phyloP scores from a whole-genome alignment of 2,329 filamentous ascomycete genomes.

The Fusarium sambucinum region DNA sequence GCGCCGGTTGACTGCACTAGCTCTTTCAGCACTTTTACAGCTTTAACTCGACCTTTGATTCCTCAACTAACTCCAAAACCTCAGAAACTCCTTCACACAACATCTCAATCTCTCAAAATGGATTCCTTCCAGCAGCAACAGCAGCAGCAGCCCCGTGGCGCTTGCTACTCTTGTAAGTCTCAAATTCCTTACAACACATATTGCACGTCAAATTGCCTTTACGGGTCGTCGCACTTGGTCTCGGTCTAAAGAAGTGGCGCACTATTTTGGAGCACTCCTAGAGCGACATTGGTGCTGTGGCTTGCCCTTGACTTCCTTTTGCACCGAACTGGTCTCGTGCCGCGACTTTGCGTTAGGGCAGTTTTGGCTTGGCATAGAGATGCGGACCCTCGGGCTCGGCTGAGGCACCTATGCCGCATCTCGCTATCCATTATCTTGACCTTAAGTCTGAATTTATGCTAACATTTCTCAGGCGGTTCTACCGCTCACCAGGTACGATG shows the following conservation, averaged over 20 bases:
- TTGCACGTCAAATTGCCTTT: slow-evolving; percentile 1
- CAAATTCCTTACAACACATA: neutral
- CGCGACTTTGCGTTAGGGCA: neutral
- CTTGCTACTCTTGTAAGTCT: slow-evolving; percentile 66
- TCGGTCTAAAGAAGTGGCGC: neutral
- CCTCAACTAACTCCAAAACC: slow-evolving; percentile 30
- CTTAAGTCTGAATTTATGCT: slow-evolving; percentile 23
- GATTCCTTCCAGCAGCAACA: slow-evolving; percentile 50
- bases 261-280: neutral
- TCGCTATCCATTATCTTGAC: slow-evolving; percentile 4
- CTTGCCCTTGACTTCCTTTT: slow-evolving; percentile 3
- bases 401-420: neutral
- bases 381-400: neutral
- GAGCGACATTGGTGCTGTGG: neutral
- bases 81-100: slow-evolving; percentile 32
- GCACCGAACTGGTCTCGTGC: slow-evolving; percentile 15
- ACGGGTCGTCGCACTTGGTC: neutral
- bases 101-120: slow-evolving; percentile 53
- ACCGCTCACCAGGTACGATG: slow-evolving; percentile 77
- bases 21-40: slow-evolving; percentile 19
- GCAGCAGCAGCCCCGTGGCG: slow-evolving; percentile 53
- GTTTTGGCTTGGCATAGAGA: slow-evolving; percentile 11
- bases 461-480: slow-evolving; percentile 71
- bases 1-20: slow-evolving; percentile 35
- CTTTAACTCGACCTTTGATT: neutral